Evolutionary conservation across 179 eudicot species (phyloP).

Genomic region (Patellifolia procumbens): DNA sequence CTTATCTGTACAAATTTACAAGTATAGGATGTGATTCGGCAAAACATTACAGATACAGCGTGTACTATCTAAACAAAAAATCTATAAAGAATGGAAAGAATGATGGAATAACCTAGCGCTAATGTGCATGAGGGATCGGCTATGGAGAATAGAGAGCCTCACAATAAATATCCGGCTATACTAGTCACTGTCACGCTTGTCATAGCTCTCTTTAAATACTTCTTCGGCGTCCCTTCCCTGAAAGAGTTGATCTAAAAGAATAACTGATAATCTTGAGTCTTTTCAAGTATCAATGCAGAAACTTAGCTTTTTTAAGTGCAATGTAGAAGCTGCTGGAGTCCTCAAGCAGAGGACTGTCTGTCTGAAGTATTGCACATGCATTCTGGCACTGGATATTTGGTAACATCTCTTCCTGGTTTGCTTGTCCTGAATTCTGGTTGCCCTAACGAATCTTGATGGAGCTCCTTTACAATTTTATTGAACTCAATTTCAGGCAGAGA

Average conservation of each 20-base stretch:
- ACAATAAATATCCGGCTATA: not conserved
- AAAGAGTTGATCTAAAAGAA: not conserved
- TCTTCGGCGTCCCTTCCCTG: not conserved
- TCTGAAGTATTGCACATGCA: constrained; percentile 76
- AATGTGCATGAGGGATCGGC: constrained; percentile 16
- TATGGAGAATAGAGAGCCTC: not conserved
- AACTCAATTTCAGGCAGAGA: constrained; percentile 77
- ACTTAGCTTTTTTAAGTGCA: no score
- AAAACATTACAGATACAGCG: constrained; percentile 5
- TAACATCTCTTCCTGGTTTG: constrained; percentile 82
- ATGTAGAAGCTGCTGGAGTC: no score
- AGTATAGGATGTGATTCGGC: constrained; percentile 18
- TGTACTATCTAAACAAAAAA: constrained; percentile 11
- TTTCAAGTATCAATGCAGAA: no score
- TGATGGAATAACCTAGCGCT: constrained; percentile 12
- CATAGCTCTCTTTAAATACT: constrained; percentile 1
- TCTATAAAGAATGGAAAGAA: constrained; percentile 33
- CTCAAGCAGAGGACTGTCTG: constrained; percentile 24
- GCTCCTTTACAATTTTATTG: constrained; percentile 59
- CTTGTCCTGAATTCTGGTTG: constrained; percentile 79
- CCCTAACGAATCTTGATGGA: constrained; percentile 83
- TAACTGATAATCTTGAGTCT: not conserved
- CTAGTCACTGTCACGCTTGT: not conserved
- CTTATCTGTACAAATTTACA: constrained; percentile 43
- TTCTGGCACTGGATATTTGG: constrained; percentile 84